These are phyloP conservation scores for Schwanniomyces yamadae DNA, from an alignment of 805 yeast genomes.

Conservation along the genomic window DNA sequence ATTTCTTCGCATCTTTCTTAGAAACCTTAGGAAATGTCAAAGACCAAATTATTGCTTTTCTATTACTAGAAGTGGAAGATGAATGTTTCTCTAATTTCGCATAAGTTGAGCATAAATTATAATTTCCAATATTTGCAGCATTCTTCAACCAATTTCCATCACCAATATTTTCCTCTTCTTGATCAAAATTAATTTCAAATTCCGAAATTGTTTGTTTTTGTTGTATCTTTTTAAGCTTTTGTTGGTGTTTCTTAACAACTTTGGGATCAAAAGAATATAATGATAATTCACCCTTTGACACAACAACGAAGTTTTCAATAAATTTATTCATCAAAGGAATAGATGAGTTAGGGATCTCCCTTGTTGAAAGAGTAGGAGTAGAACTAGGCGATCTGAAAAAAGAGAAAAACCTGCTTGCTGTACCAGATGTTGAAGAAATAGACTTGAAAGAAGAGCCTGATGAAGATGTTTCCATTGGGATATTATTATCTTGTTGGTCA, in stretches of 20 bases:
- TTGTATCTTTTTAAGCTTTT: slow-evolving; percentile 22
- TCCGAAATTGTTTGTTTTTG: slow-evolving; percentile 15
- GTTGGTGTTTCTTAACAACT: slow-evolving; percentile 39
- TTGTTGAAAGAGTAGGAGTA: slow-evolving; percentile 4
- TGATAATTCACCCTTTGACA: slow-evolving; percentile 62
- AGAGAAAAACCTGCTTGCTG: slow-evolving; percentile 24
- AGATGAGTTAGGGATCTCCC: slow-evolving; percentile 1
- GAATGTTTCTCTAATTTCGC: slow-evolving; percentile 36
- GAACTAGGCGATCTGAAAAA: slow-evolving; percentile 21
- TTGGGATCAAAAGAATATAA: slow-evolving; percentile 55
- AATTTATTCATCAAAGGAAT: slow-evolving; percentile 27
- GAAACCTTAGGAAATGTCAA: slow-evolving; percentile 52
- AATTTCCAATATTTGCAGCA: slow-evolving; percentile 56
- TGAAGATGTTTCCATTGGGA: slow-evolving; percentile 10
- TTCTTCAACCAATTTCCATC: slow-evolving; percentile 71
- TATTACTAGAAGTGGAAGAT: slow-evolving; percentile 8
- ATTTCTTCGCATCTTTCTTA: slow-evolving; percentile 35
- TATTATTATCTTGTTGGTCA: slow-evolving; percentile 33
- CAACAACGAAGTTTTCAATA: slow-evolving; percentile 59
- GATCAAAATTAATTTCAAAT: slow-evolving; percentile 14
- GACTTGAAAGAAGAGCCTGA: slow-evolving; percentile 10
- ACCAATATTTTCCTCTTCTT: slow-evolving; percentile 36
- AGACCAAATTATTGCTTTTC: slow-evolving; percentile 43
- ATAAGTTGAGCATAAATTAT: slow-evolving; percentile 51
- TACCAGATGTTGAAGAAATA: slow-evolving; percentile 15